A percentile compares a stretch with the other conserved stretches of the same genome.
Conservation (phyloP, 129 eudicot species). For the Ambrosia artemisiifolia region DNA sequence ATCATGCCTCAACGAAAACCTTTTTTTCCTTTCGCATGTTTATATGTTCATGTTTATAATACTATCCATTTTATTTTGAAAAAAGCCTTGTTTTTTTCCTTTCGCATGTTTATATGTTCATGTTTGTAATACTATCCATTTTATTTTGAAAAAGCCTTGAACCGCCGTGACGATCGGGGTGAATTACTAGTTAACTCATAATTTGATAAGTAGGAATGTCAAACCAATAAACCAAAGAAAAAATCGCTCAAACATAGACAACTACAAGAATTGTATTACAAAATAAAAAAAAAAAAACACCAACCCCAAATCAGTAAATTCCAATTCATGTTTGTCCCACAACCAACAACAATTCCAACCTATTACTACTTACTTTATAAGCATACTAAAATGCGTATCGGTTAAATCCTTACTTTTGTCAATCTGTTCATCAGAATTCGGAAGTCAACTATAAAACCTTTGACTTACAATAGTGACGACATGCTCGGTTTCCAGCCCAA, state of each 20-base stretch:
- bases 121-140: too few relatives aligned
- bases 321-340: constrained; percentile 22
- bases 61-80: too few relatives aligned
- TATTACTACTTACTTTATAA: constrained; percentile 19
- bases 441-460: constrained; percentile 41
- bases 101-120: too few relatives aligned
- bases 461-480: constrained; percentile 52
- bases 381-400: constrained; percentile 27
- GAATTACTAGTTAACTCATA: too few relatives aligned
- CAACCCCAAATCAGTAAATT: constrained; percentile 6
- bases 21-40: too few relatives aligned
- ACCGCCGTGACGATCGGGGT: too few relatives aligned
- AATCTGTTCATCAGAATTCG: constrained; percentile 30
- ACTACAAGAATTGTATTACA: not conserved
- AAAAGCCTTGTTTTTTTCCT: too few relatives aligned
- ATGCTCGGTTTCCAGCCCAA: constrained; percentile 74
- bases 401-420: constrained; percentile 40
- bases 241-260: not conserved
- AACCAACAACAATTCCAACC: constrained; percentile 17
- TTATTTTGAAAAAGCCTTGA: too few relatives aligned
- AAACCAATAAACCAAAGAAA: too few relatives aligned
- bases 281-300: constrained; percentile 17
- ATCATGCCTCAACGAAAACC: too few relatives aligned
- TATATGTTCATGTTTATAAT: too few relatives aligned
- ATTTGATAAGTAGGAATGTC: too few relatives aligned